Evolutionary conservation across 164 flowering plant species (phyloP).

Genomic region (Tetracentron sinense): DNA sequence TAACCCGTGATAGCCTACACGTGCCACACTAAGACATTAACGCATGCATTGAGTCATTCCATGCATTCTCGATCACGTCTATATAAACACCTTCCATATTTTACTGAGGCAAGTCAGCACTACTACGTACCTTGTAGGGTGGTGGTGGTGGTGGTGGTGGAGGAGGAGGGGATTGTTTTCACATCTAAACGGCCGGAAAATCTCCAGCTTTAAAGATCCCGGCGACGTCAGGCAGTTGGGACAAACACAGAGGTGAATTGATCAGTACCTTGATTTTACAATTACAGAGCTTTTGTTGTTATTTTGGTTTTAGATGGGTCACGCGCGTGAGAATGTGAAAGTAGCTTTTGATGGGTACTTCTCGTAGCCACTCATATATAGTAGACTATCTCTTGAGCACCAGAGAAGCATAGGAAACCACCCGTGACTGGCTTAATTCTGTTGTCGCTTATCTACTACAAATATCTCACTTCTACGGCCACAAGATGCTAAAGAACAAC

Average conservation of each 20-base stretch:
- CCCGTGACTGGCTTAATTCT: slow-evolving; percentile 25
- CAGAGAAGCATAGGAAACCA: background rate
- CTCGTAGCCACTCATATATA: background rate
- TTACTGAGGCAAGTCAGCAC: background rate
- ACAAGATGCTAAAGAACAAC: slow-evolving; percentile 44
- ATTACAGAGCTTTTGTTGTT: background rate
- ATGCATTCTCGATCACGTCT: background rate
- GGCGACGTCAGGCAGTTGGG: background rate
- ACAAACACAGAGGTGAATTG: background rate
- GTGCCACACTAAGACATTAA: slow-evolving; percentile 16
- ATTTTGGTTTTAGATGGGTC: background rate
- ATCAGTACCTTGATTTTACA: background rate
- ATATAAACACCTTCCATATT: slow-evolving; percentile 1
- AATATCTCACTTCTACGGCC: slow-evolving; percentile 16
- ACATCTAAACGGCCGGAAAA: background rate
- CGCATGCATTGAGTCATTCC: background rate
- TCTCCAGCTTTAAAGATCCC: background rate
- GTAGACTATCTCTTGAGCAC: background rate
- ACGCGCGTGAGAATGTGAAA: background rate
- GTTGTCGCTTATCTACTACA: slow-evolving; percentile 18
- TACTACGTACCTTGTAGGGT: too few relatives aligned
- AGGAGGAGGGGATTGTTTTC: background rate
- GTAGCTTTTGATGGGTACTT: background rate
- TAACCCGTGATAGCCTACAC: slow-evolving; percentile 22
- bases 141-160: background rate